A percentile compares a stretch with the other conserved stretches of the same genome.
Conservation (phyloP, 1,284 basidiomycete species). For the Chiua sp. region DNA sequence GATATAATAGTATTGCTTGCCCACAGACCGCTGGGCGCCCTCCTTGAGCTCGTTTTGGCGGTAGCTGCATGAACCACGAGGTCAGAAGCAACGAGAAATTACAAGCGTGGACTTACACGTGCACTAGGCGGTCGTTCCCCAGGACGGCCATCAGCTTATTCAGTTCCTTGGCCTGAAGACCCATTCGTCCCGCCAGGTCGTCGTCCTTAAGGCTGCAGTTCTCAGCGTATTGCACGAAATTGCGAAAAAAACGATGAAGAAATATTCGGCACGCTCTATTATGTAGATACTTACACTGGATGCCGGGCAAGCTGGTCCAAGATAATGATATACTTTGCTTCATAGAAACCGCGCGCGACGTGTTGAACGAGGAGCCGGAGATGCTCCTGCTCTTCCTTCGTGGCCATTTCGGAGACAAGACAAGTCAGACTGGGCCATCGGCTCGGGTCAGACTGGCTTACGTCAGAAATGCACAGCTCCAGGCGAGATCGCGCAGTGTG, state of each 20-base stretch:
- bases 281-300: constrained; percentile 80
- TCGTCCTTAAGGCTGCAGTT: constrained; percentile 84
- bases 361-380: constrained; percentile 88
- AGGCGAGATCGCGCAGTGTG: too few relatives aligned
- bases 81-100: constrained; percentile 10
- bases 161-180: constrained; percentile 91
- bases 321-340: constrained; percentile 89
- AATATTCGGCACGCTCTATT: constrained; percentile 28
- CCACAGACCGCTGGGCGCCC: constrained; percentile 79
- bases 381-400: constrained; percentile 75
- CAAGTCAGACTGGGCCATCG: too few relatives aligned
- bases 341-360: constrained; percentile 94
- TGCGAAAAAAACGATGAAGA: constrained; percentile 16
- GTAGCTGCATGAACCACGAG: constrained; percentile 53
- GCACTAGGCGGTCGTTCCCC: constrained; percentile 83
- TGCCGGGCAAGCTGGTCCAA: constrained; percentile 93
- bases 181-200: constrained; percentile 87
- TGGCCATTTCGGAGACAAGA: too few relatives aligned
- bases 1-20: constrained; percentile 94
- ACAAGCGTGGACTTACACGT: constrained; percentile 62
- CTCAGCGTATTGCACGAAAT: constrained; percentile 33
- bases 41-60: constrained; percentile 88
- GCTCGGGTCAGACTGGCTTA: too few relatives aligned
- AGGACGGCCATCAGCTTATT: constrained; percentile 91
- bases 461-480: too few relatives aligned